Base-by-base conservation (phyloP, 2,329 filamentous ascomycete species). In the Drechslerella dactyloides region DNA sequence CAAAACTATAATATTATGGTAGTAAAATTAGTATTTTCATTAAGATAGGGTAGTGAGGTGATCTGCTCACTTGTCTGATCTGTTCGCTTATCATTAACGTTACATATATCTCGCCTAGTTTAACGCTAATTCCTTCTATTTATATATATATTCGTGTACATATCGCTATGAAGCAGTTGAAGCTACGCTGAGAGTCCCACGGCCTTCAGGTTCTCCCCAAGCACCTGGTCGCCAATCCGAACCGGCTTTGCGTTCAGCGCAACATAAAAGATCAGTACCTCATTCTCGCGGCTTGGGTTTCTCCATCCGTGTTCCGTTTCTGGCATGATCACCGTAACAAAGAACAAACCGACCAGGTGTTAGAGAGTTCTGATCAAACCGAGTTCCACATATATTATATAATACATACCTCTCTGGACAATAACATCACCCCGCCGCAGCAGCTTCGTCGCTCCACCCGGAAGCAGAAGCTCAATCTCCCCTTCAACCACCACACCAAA, bases 401-500 rank as follows among this genome's bases (percentile, higher is more conserved):
- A 7, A 37, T 30, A 69, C 65, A 30, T 19, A 69, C 81, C 84
- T 44, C 85, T 79, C 78, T 86, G 84, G 17, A 86, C 82, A 8
- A 82, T 82, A n/a, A 85, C 78, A 75, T 86, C 84, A 1, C 85
- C 85, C 10, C 80, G 78, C 52, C 79, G 78, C 80, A 86, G 78
- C 23, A 79, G 64, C 51, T 80, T 79, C 54, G 76, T 79, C 63
- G 83, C 83, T 0, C 84, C 84, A n/a, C 81, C 81, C 66, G 85
- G 84, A 3, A 86, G 77, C 2, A 82, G 63, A 77, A 85, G 79
- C 69, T 84, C 83, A 24, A 86, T 76, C 74, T 81, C 79, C 0
- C 85, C 85, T 74, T 86, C 84, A 5, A 86, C 74, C 1, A 86
- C 80, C 60, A 85, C 80, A 1, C 84, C 84, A 73, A 83, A 86